phyloP scores from a whole-genome alignment of 208 protist genomes.

The Leishmania guyanensis region DNA sequence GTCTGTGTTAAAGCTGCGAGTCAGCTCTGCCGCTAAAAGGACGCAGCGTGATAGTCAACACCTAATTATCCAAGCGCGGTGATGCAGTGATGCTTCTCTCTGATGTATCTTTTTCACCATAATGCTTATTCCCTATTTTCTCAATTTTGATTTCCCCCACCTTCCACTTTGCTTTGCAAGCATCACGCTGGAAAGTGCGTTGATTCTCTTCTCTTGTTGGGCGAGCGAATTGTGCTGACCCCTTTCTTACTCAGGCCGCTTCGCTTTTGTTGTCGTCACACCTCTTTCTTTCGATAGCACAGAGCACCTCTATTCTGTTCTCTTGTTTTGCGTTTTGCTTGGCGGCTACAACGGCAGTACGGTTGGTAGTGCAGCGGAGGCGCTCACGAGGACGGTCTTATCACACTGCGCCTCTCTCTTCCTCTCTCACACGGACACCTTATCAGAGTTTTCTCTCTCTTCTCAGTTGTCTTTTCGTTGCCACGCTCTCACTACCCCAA shows the following conservation, averaged over 20 bases:
- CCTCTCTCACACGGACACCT: background rate
- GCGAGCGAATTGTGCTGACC: background rate
- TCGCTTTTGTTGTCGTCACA: background rate
- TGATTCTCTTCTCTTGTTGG: background rate
- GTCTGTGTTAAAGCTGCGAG: background rate
- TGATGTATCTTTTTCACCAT: background rate
- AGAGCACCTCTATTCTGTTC: background rate
- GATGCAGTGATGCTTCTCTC: background rate
- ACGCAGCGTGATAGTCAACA: background rate
- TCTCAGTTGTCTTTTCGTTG: background rate
- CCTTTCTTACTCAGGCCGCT: background rate
- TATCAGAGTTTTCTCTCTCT: background rate
- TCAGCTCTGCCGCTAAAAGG: background rate
- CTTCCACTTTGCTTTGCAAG: too few relatives aligned
- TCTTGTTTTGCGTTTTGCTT: background rate
- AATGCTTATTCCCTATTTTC: background rate
- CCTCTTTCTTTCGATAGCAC: background rate
- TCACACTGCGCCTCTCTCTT: background rate
- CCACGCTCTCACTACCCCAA: background rate
- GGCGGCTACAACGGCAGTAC: background rate
- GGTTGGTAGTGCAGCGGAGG: background rate
- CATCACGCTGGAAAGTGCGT: background rate
- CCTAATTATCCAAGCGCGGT: background rate
- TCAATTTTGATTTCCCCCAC: background rate
- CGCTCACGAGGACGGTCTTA: background rate